Percentiles rank a stretch among this genome's conserved stretches.
These are phyloP conservation scores for Phialemoniopsis sp. DNA, from an alignment of 2,329 filamentous ascomycete genomes.

Conservation along the genomic window DNA sequence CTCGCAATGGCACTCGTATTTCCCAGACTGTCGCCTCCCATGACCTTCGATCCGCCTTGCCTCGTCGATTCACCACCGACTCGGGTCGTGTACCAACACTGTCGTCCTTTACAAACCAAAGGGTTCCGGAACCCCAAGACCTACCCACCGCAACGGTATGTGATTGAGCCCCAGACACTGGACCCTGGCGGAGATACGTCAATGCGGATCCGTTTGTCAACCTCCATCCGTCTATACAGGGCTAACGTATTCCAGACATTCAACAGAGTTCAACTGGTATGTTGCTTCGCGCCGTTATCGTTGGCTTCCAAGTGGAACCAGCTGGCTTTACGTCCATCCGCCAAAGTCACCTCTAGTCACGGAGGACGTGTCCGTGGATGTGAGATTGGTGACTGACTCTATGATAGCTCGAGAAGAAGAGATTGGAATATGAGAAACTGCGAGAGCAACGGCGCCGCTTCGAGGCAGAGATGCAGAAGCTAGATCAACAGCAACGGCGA, in stretches of 20 bases:
- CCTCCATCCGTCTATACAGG: neutral
- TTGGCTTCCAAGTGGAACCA: neutral
- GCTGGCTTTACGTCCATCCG: neutral
- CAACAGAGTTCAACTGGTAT: constrained; percentile 75
- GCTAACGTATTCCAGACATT: constrained; percentile 44
- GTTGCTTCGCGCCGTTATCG: constrained; percentile 19
- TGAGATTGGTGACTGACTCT: constrained; percentile 7
- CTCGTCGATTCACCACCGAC: constrained; percentile 92
- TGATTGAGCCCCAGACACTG: constrained; percentile 8
- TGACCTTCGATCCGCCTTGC: constrained; percentile 73
- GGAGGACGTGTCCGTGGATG: neutral
- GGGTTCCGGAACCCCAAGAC: constrained; percentile 45
- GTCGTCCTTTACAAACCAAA: constrained; percentile 54
- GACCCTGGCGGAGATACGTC: constrained; percentile 3
- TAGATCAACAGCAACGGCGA: constrained; percentile 79
- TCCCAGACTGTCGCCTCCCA: constrained; percentile 51
- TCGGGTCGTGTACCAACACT: constrained; percentile 76
- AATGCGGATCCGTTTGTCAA: neutral
- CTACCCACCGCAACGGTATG: constrained; percentile 32
- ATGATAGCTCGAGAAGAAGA: constrained; percentile 83
- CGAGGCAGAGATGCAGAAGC: constrained; percentile 85
- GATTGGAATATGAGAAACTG: constrained; percentile 85
- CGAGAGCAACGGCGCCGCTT: constrained; percentile 85
- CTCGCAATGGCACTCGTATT: constrained; percentile 64
- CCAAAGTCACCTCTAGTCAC: too few relatives aligned